phyloP scores from a whole-genome alignment of 2,329 filamentous ascomycete genomes.

The Exophiala aquamarina region DNA sequence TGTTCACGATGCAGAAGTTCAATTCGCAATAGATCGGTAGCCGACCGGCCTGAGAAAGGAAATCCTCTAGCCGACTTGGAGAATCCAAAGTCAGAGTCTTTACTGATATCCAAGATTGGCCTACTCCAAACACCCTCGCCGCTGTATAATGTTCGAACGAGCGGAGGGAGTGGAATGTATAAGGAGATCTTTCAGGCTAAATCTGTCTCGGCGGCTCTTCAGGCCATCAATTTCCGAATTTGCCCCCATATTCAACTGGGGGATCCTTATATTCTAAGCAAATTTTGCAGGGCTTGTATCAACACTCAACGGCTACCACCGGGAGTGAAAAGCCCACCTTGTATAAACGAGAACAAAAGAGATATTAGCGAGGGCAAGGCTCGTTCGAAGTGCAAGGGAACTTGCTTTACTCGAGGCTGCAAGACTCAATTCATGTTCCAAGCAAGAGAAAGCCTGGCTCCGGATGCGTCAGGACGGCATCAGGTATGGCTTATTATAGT shows the following conservation, averaged over 20 bases:
- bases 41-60: slow-evolving; percentile 28
- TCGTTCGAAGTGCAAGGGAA: slow-evolving; percentile 26
- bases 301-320: slow-evolving; percentile 28
- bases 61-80: slow-evolving; percentile 25
- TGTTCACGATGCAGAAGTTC: slow-evolving; percentile 28
- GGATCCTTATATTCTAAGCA: slow-evolving; percentile 28
- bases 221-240: slow-evolving; percentile 25
- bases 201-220: slow-evolving; percentile 26
- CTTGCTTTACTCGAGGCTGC: slow-evolving; percentile 27
- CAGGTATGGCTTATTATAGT: slow-evolving; percentile 30
- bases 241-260: slow-evolving; percentile 28
- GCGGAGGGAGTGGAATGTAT: slow-evolving; percentile 25
- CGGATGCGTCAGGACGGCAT: slow-evolving; percentile 27
- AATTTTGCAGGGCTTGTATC: slow-evolving; percentile 29
- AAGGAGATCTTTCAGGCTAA: slow-evolving; percentile 29
- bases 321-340: slow-evolving; percentile 26
- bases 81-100: slow-evolving; percentile 22
- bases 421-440: slow-evolving; percentile 31
- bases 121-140: slow-evolving; percentile 27
- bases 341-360: slow-evolving; percentile 26
- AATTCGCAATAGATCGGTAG: slow-evolving; percentile 27
- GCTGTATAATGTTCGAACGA: slow-evolving; percentile 23
- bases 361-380: slow-evolving; percentile 19
- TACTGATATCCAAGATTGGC: slow-evolving; percentile 29
- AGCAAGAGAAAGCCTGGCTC: slow-evolving; percentile 25